Evolutionary conservation across 805 yeast genomes (phyloP), one percentile per base, ranked within the genome.

Genomic region (Yarrowia hollandica): DNA sequence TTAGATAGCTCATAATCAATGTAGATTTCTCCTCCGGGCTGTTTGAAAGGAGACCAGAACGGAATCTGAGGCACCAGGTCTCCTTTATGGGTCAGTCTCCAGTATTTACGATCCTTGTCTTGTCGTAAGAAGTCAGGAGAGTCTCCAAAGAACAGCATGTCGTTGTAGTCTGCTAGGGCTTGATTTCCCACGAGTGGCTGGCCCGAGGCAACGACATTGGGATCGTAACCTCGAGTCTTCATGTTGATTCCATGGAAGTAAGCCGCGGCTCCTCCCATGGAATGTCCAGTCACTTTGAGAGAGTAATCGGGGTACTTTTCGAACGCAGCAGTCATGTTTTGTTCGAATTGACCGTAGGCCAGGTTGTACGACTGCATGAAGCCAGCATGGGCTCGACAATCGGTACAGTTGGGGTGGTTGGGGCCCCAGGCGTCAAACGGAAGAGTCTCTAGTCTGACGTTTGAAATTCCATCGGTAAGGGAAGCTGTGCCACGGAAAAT

Each of bases 401-500:
- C 31, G 5, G 46, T 22, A 31, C 46, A 41, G 22, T 41, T 41
- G 31, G 46, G 31, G 11, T 41, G 46, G 31, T 41, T 25, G 3
- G 46, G 46, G 2, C 46, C 46, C 46, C 46, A 41, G 2, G 46
- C 46, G 12, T 41, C 31, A 16, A 41, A 41, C 15, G 46, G 46
- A 5, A 16, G 31, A 15, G 31, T 25, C 5, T 10, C 21, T 3
- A 41, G 31, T 11, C 31, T 15, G 21, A 41, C 31, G 11, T 41
- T 31, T 2, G 46, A 41, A 25, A 41, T 25, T 6, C 22, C 46
- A 14, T 41, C 46, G 3, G 46, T 41, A 7, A 41, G 46, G 10
- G 46, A 41, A 10, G 25, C 46, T 5, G 46, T 41, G 4, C 46
- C 46, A 15, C 46, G 8, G 15, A 41, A 41, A 7, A 41, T 15